Base-by-base conservation (phyloP, 805 yeast species). In the Danielozyma ontarioensis region DNA sequence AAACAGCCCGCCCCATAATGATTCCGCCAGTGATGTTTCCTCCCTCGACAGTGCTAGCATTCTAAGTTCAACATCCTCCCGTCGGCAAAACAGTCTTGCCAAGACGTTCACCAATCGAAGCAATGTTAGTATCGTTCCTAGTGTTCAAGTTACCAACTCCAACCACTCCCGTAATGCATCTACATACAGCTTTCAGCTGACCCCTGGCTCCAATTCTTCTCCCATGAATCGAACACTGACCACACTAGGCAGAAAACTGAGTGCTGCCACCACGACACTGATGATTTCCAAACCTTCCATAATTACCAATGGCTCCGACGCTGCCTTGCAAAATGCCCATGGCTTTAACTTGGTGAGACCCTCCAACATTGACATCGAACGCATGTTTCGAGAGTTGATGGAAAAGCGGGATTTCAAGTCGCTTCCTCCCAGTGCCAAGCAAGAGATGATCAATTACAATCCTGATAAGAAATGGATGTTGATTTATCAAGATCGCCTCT, bases 401-500 rank as follows among this genome's bases (percentile, higher is more conserved):
- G 80, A 76, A 33, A 78, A 79, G 46, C 75, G 96, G 48, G 94
- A 89, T 53, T 83, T 86, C 58, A 76, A 67, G 31, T 66, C 72
- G 24, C 62, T 83, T 21, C 85, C 96, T 0, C 76, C 75, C 17
- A 75, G 74, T 32, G 95, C 93, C 3, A 79, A 80, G 44, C 72
- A 68, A 35, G 93, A 85, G 50, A 78, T 90, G 83, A 68, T 76
- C 48, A 74, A 72, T 45, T 88, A 83, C 51, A 74, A 83, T 27
- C 63, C 76, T 0, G 85, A 82, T 31, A 85, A 87, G 48, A 90
- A 90, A 59, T 88, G 96, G 95, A 79, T 85, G 81, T 70, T 89
- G 44, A 81, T 89, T 26, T 78, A 83, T 44, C 97, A 89, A 55
- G 96, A 88, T 55, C 78, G 82, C 16, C 70, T 85, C 29, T 74